Base-by-base conservation (phyloP, 2,329 filamentous ascomycete genomes). In the Corynespora cassiicola region DNA sequence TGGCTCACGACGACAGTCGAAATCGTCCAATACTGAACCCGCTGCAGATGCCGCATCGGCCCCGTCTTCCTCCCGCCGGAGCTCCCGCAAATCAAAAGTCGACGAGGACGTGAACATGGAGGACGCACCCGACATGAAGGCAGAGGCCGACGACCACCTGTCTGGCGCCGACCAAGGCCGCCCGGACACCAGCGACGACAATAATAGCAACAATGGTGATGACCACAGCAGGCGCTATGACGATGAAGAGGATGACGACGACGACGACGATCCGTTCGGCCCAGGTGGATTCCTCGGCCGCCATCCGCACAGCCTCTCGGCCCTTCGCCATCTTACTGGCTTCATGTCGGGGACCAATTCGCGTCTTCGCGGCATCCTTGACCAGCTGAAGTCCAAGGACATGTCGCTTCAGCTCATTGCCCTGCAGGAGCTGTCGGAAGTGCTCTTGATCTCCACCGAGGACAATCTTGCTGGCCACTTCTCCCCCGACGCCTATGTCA, bases 381-480 rank as follows among this genome's bases (percentile, higher is more conserved):
- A 77, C 36, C 73, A 75, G 45, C 74, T 99, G 41, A 85, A 86
- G 50, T 84, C 88, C 56, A 92, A 91, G 63, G 90, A 96, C 50
- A 82, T 86, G 5, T 91, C 90, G 0, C 74, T 94, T 24, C 95
- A 99, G 72, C 77, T 96, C 52, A 90, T 96, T 59, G 94, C 92
- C 18, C 75, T 99, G 19, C 89, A 95, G 68, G 92, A 97, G 55
- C 77, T 99, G 6, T 96, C 92, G 0, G 91, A 99, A 68, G 85
- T 97, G 36, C 76, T 99, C 5, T 77, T 99, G 19, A 88, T 99
- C 23, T 96, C 92, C 8, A 97, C 94, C 53, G 94, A 99, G 70
- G 94, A 99, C 64, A 96, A 95, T 52, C 79, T 99, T 8, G 89
- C 92, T 2, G 94, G 94, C 4, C 90, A 96, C 61, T 97, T 99